These are phyloP conservation scores for Aspergillus sclerotioniger DNA, from an alignment of 495 filamentous ascomycete genomes.

Conservation along the genomic window DNA sequence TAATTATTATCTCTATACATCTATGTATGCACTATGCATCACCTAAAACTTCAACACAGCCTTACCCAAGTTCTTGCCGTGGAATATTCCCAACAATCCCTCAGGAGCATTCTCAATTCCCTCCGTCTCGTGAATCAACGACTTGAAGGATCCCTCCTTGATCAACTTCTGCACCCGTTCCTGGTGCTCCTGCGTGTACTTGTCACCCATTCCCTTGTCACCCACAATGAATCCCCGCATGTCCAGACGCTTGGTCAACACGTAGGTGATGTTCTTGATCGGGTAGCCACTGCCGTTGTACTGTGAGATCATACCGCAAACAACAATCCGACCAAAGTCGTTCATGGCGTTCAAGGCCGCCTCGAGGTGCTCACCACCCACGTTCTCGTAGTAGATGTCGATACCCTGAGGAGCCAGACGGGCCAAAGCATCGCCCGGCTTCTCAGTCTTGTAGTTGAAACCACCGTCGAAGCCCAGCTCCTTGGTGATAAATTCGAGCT, in stretches of 20 bases:
- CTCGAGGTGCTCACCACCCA: constrained; percentile 85
- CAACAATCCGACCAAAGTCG: constrained; percentile 65
- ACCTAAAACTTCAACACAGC: constrained; percentile 70
- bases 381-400: constrained; percentile 96
- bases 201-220: constrained; percentile 64
- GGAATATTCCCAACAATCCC: constrained; percentile 81
- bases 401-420: constrained; percentile 79
- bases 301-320: constrained; percentile 70
- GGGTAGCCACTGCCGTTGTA: constrained; percentile 73
- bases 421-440: constrained; percentile 63
- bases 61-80: constrained; percentile 92
- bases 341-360: constrained; percentile 72
- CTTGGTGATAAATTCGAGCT: constrained; percentile 63
- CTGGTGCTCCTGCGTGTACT: constrained; percentile 75
- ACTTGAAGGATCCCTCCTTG: constrained; percentile 74
- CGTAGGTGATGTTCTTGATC: constrained; percentile 59
- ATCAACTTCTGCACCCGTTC: constrained; percentile 83
- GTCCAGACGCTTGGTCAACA: constrained; percentile 56
- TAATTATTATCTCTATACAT: too few species aligned
- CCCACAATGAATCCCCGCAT: constrained; percentile 79
- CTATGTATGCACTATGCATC: constrained; percentile 7
- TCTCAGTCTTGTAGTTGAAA: constrained; percentile 79
- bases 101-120: constrained; percentile 82
- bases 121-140: constrained; percentile 63
- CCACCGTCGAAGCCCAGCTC: constrained; percentile 67